phyloP scores from a whole-genome alignment of 2,329 filamentous ascomycete species.

The Aspergillus novofumigatus region DNA sequence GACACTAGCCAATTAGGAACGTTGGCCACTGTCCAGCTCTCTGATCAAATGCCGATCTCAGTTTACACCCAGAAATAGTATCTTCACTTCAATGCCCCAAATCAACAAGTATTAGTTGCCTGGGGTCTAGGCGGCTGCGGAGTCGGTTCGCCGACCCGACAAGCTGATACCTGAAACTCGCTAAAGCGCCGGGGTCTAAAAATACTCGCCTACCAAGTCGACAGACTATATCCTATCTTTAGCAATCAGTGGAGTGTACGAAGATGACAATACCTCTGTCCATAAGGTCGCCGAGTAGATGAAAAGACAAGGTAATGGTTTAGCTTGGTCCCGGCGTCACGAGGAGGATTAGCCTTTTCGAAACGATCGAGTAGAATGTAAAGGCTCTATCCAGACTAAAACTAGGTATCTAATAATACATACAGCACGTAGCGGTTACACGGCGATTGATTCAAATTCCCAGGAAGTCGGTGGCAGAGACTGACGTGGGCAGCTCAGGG shows the following conservation, averaged over 20 bases:
- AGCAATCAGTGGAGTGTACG: neutral
- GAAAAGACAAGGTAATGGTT: neutral
- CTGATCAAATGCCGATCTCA: neutral
- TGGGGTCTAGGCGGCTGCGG: neutral
- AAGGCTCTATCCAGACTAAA: neutral
- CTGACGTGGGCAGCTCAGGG: slow-evolving; percentile 6
- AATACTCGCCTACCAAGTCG: neutral
- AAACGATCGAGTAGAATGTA: neutral
- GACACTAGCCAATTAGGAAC: neutral
- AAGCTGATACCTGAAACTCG: neutral
- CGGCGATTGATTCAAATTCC: neutral
- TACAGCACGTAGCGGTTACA: neutral
- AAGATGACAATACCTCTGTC: no score
- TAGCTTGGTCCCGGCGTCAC: neutral
- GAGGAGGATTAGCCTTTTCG: neutral
- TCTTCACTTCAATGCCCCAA: neutral
- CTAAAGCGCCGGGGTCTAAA: neutral
- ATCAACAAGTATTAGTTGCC: neutral
- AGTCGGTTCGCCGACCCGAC: neutral
- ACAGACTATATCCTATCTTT: neutral
- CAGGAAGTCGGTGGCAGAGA: slow-evolving; percentile 16
- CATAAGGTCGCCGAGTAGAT: neutral
- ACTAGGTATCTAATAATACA: neutral
- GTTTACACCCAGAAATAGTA: neutral
- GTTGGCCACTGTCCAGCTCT: neutral